Evolutionary conservation across 2,329 filamentous ascomycete species (phyloP).

Genomic region (Fusarium penzigii): DNA sequence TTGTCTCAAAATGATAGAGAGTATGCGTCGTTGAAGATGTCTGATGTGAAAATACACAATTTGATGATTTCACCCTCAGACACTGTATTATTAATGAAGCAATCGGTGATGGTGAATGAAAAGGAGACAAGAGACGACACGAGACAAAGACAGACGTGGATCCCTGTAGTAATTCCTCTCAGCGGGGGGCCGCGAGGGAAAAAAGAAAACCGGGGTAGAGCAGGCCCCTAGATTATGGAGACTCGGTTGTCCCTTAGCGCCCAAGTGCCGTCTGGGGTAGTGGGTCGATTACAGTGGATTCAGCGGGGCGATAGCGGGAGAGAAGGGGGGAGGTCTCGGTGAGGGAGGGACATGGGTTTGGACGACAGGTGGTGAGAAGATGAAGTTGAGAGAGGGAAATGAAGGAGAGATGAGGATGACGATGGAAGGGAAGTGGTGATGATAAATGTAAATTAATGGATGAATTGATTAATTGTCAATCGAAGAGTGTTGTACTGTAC

Average conservation of each 20-base stretch:
- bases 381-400: neutral
- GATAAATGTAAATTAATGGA: no score
- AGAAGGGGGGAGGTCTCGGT: no score
- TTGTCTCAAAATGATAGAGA: neutral
- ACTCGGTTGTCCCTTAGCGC: neutral
- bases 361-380: neutral
- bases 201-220: no score
- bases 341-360: neutral
- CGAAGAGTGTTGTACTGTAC: neutral
- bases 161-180: neutral
- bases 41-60: no score
- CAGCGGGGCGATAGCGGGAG: neutral
- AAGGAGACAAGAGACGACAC: no score
- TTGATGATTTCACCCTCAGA: no score
- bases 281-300: neutral
- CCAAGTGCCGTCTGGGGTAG: constrained; percentile 3
- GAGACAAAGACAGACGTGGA: no score
- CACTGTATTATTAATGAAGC: neutral
- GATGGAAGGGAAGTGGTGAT: neutral
- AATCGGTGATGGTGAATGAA: constrained; percentile 3
- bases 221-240: neutral
- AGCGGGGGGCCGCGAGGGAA: neutral
- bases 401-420: neutral
- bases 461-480: neutral
- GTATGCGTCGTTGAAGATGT: no score